phyloP scores from a whole-genome alignment of 2,329 filamentous ascomycete genomes.

The Alternaria postmessia region DNA sequence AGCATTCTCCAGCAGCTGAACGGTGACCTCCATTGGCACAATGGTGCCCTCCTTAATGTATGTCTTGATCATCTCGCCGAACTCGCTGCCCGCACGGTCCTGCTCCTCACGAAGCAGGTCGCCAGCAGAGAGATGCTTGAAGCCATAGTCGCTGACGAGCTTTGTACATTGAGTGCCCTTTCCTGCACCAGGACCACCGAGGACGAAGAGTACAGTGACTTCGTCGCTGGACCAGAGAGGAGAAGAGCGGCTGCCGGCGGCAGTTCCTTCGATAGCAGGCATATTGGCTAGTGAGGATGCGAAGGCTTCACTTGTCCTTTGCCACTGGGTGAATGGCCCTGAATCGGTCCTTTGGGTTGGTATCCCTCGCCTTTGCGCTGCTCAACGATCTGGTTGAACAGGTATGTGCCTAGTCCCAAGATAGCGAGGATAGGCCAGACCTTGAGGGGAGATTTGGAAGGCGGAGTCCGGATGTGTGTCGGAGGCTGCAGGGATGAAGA shows the following conservation, averaged over 20 bases:
- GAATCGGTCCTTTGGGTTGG: constrained; percentile 37
- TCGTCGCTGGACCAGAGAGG: constrained; percentile 78
- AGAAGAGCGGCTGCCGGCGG: constrained; percentile 57
- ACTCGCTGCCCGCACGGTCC: constrained; percentile 82
- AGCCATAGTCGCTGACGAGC: constrained; percentile 86
- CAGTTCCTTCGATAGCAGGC: constrained; percentile 51
- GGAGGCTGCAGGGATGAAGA: constrained; percentile 24
- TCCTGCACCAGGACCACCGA: constrained; percentile 92
- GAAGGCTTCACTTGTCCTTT: constrained; percentile 30
- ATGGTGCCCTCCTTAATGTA: constrained; percentile 96
- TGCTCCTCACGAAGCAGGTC: constrained; percentile 95
- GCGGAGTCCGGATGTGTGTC: constrained; percentile 42
- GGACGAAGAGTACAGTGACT: constrained; percentile 94
- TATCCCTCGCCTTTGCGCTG: constrained; percentile 51
- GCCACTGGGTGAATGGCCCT: constrained; percentile 43
- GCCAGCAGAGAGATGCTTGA: constrained; percentile 91
- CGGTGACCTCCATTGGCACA: constrained; percentile 98
- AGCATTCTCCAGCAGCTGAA: constrained; percentile 90
- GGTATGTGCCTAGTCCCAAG: constrained; percentile 55
- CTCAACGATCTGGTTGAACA: constrained; percentile 59
- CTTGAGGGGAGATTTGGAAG: constrained; percentile 51
- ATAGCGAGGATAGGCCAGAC: constrained; percentile 58
- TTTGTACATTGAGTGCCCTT: constrained; percentile 96
- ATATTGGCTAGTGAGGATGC: constrained; percentile 47
- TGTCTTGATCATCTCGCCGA: constrained; percentile 88